Evolutionary conservation across 2,329 filamentous ascomycete species (phyloP).

Genomic region (Hymenoscyphus infarciens): DNA sequence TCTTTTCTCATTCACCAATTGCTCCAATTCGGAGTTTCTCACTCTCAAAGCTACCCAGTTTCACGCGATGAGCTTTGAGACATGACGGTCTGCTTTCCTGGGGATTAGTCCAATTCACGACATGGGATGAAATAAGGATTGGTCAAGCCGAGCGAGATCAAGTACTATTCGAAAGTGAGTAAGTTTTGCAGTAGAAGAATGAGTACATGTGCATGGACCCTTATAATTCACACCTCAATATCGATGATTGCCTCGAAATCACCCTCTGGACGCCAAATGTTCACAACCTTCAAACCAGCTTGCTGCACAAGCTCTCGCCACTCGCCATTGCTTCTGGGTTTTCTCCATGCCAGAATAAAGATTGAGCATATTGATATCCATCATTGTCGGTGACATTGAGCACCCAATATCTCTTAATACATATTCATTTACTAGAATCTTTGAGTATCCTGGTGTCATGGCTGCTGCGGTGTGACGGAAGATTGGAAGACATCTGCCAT

Average conservation of each 20-base stretch:
- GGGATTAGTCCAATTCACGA: no score
- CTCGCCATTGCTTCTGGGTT: neutral
- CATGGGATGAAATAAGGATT: no score
- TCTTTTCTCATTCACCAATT: no score
- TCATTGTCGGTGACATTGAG: neutral
- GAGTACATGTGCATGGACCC: no score
- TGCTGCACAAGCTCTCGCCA: neutral
- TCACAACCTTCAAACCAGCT: neutral
- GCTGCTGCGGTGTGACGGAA: neutral
- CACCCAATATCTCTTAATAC: neutral
- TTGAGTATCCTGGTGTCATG: neutral
- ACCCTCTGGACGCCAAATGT: neutral
- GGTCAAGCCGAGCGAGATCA: no score
- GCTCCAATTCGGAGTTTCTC: no score
- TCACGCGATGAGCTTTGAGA: no score
- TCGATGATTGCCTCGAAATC: neutral
- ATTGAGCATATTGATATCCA: neutral
- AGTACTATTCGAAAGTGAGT: no score
- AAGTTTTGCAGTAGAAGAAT: no score
- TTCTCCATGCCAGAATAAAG: neutral
- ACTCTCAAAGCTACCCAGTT: no score
- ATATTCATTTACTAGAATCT: neutral
- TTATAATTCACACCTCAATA: neutral
- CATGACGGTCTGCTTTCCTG: no score
- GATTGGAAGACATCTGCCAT: neutral